These are phyloP conservation scores for Mucor indicus DNA, from an alignment of 371 early-diverging fungal genomes.

Conservation along the genomic window DNA sequence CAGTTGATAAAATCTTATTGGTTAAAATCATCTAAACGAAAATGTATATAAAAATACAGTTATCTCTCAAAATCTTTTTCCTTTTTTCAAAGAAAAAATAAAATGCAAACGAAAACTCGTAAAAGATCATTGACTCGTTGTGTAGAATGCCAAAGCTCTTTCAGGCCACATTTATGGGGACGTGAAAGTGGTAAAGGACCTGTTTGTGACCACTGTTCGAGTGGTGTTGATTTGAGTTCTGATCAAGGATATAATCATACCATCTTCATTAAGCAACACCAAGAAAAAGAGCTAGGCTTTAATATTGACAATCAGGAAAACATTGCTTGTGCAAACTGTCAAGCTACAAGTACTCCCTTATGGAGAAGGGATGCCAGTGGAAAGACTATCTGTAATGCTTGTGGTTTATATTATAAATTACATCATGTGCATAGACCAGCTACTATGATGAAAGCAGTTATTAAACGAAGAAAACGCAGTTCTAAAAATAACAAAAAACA, in stretches of 20 bases:
- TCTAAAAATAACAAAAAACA: too few species aligned
- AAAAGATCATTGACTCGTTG: constrained; percentile 33
- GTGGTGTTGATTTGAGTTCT: too few species aligned
- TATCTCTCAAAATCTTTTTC: too few species aligned
- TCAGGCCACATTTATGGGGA: constrained; percentile 36
- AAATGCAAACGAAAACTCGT: constrained; percentile 26
- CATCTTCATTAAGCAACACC: too few species aligned
- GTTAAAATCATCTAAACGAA: too few species aligned
- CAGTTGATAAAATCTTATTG: too few species aligned
- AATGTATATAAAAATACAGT: too few species aligned
- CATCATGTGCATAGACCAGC: constrained; percentile 63
- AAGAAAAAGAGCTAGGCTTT: too few species aligned
- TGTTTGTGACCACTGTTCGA: constrained; percentile 35
- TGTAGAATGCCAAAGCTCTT: constrained; percentile 32
- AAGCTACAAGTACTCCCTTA: constrained; percentile 72
- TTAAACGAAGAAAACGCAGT: constrained; percentile 51
- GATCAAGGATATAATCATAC: constrained; percentile 9
- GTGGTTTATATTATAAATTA: constrained; percentile 76
- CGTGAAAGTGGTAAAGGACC: constrained; percentile 42
- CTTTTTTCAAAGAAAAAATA: too few species aligned
- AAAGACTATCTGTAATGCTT: constrained; percentile 78
- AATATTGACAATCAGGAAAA: constrained; percentile 14
- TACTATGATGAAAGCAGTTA: constrained; percentile 54
- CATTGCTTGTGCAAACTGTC: constrained; percentile 70
- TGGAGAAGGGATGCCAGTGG: constrained; percentile 76